Conservation (phyloP, 495 filamentous ascomycete species). For the Apiosordaria backusii region DNA sequence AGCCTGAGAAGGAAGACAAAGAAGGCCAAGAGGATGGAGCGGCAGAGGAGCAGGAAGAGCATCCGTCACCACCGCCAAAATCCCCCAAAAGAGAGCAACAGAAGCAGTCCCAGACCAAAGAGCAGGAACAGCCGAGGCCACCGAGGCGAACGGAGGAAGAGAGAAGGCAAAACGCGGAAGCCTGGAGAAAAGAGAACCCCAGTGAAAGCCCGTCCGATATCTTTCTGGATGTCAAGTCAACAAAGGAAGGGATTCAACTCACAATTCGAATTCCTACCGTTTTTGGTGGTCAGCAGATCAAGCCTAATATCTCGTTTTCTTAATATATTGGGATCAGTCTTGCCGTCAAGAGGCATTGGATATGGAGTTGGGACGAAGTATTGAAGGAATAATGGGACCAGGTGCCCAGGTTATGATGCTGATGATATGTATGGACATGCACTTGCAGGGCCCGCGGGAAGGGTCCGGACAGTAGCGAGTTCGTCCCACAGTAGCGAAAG, state of each 20-base stretch:
- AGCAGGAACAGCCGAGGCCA: constrained; percentile 12
- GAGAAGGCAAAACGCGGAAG: constrained; percentile 37
- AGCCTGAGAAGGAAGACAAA: constrained; percentile 21
- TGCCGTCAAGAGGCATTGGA: neutral
- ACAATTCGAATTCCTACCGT: constrained; percentile 51
- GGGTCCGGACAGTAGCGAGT: neutral
- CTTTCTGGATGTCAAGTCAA: constrained; percentile 51
- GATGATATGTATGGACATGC: neutral
- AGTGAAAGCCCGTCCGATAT: constrained; percentile 48
- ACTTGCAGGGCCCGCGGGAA: neutral
- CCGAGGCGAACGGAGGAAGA: constrained; percentile 31
- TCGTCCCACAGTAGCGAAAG: neutral
- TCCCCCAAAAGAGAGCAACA: neutral
- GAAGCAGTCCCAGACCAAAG: neutral
- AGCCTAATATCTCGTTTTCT: constrained; percentile 35
- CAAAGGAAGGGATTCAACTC: constrained; percentile 49
- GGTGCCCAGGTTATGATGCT: neutral
- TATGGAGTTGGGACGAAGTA: neutral
- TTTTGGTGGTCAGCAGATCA: constrained; percentile 36
- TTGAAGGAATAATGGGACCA: neutral
- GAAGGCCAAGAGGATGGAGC: constrained; percentile 4
- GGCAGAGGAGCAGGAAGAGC: neutral
- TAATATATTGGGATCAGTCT: constrained; percentile 8
- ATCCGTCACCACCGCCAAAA: constrained; percentile 5
- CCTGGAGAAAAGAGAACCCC: constrained; percentile 37